A percentile compares a stretch with the other conserved stretches of the same genome.
These are phyloP conservation scores for Chrysosporium keratinophilum DNA, from an alignment of 2,329 filamentous ascomycete genomes.

Conservation along the genomic window DNA sequence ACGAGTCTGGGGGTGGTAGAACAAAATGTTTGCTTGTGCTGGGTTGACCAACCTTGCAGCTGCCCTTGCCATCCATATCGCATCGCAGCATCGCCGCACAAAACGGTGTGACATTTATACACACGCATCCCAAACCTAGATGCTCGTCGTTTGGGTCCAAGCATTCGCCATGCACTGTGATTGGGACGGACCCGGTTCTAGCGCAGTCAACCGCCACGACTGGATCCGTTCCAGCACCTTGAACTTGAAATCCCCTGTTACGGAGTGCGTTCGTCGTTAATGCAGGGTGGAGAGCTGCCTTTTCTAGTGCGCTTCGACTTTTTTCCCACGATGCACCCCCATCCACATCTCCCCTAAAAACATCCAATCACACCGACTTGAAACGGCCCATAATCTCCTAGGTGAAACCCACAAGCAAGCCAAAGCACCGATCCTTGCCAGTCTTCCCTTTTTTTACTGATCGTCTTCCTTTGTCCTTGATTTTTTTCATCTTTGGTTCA, in stretches of 20 bases:
- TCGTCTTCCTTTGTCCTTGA: constrained; percentile 10
- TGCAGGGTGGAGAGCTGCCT: constrained; percentile 11
- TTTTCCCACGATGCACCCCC: constrained; percentile 9
- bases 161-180: constrained; percentile 9
- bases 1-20: not conserved
- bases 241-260: constrained; percentile 5
- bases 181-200: constrained; percentile 11
- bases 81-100: not conserved
- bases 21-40: not conserved
- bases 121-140: constrained; percentile 2
- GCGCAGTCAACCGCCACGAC: constrained; percentile 6
- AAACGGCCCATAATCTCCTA: constrained; percentile 13
- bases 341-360: constrained; percentile 5
- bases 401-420: constrained; percentile 15
- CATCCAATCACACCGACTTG: constrained; percentile 11
- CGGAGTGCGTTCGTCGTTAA: constrained; percentile 5
- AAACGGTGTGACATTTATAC: constrained; percentile 11
- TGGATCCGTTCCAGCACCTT: constrained; percentile 1
- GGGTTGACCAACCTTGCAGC: constrained; percentile 6
- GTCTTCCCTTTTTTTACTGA: constrained; percentile 10
- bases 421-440: constrained; percentile 9
- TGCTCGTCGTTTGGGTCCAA: constrained; percentile 1
- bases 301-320: constrained; percentile 11
- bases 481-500: constrained; percentile 12
- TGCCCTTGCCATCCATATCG: not conserved